phyloP scores from a whole-genome alignment of 208 protist species.

The Leishmania mexicana region DNA sequence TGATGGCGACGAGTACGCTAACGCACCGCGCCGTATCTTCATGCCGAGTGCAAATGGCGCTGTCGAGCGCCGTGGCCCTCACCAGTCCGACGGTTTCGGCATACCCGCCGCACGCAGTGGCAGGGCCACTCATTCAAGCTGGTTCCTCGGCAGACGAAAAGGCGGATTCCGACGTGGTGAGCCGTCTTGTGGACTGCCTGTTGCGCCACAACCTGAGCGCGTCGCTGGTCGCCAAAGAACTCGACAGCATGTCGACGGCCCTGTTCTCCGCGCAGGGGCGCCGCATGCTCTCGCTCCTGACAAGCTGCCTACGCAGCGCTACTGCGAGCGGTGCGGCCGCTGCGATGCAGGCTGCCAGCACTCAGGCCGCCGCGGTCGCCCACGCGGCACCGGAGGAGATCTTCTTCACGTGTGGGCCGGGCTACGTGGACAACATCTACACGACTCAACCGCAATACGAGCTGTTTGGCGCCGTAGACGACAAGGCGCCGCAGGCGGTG shows the following conservation, averaged over 20 bases:
- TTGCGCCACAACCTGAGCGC: conserved; percentile 56
- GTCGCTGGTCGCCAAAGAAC: conserved; percentile 44
- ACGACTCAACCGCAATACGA: conserved; percentile 51
- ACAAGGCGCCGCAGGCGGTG: conserved; percentile 47
- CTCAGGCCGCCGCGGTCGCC: conserved; percentile 8
- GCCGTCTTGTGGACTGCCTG: conserved; percentile 65
- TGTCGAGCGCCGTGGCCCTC: conserved; percentile 6
- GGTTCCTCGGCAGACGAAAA: conserved; percentile 10
- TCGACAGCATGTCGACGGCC: conserved; percentile 26
- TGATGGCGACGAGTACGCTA: conserved; percentile 48
- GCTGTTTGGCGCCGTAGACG: conserved; percentile 57
- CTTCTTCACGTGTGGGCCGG: conserved; percentile 64
- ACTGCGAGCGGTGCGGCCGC: conserved; percentile 20
- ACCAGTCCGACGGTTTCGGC: not conserved
- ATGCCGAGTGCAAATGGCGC: conserved; percentile 44
- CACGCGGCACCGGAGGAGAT: conserved; percentile 36
- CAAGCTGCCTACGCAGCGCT: conserved; percentile 48
- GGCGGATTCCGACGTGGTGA: conserved; percentile 55
- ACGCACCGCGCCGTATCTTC: conserved; percentile 43
- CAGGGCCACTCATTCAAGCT: not conserved
- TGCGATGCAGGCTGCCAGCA: conserved; percentile 12
- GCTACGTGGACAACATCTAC: conserved; percentile 71
- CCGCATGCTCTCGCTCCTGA: conserved; percentile 56
- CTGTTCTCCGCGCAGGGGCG: conserved; percentile 46
- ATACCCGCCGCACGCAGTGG: conserved; percentile 7